phyloP scores from a whole-genome alignment of 345 rosid genomes.

The Draba incana region DNA sequence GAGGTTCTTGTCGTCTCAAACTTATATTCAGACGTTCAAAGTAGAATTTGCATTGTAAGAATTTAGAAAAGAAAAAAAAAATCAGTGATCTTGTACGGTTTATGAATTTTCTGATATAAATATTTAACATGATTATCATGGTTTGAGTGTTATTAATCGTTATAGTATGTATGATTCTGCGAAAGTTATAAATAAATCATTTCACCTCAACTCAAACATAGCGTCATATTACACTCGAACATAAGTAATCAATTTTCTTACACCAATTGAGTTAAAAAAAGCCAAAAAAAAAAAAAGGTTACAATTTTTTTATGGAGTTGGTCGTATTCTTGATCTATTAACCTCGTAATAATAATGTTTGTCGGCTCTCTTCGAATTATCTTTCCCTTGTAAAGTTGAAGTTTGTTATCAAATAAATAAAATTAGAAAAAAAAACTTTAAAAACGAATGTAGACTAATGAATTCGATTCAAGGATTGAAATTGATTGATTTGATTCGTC shows the following conservation, averaged over 20 bases:
- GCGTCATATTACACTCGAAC: neutral
- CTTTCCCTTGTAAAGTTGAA: constrained; percentile 14
- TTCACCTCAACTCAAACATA: constrained; percentile 1
- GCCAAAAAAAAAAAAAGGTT: neutral
- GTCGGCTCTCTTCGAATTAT: constrained; percentile 32
- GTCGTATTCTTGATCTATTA: constrained; percentile 8
- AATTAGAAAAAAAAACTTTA: neutral
- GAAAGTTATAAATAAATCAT: neutral
- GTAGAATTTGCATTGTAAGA: too few relatives aligned
- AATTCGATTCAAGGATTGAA: constrained; percentile 28
- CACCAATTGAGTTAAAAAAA: neutral
- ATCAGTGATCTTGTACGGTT: too few relatives aligned
- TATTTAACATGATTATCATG: too few relatives aligned
- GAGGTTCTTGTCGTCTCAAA: neutral
- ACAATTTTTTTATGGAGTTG: constrained; percentile 5
- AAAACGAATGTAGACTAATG: neutral
- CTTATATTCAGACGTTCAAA: neutral
- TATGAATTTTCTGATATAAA: too few relatives aligned
- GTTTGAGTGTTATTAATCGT: too few relatives aligned
- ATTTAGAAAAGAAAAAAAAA: too few relatives aligned
- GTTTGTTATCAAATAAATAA: constrained; percentile 15
- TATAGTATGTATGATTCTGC: neutral
- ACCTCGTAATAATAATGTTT: constrained; percentile 2
- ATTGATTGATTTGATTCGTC: constrained; percentile 36
- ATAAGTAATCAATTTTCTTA: neutral